Conservation (phyloP, 176 grass and related monocot genomes). For the Cymbopogon citratus region DNA sequence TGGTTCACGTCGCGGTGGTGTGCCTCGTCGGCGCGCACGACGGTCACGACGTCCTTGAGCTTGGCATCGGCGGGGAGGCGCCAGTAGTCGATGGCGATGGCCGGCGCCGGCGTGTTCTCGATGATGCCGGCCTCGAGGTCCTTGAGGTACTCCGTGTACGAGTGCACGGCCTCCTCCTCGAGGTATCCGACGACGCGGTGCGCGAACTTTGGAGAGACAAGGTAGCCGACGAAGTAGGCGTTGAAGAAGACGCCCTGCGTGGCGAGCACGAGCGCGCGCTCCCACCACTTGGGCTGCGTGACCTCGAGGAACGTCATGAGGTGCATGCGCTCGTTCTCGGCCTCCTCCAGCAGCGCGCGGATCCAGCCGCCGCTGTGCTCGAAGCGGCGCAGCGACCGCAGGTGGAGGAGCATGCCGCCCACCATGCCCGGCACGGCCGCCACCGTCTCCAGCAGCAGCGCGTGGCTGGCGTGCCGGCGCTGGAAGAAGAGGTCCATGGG, state of each 20-base stretch:
- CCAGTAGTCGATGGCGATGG: conserved; percentile 98
- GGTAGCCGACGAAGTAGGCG: conserved; percentile 88
- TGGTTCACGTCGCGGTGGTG: conserved; percentile 97
- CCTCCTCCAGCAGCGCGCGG: conserved; percentile 79
- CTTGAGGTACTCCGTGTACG: conserved; percentile 83
- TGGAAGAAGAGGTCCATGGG: conserved; percentile 90
- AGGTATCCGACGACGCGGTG: conserved; percentile 87
- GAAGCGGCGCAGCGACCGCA: conserved; percentile 89
- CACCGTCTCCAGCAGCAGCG: conserved; percentile 86
- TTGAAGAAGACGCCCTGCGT: conserved; percentile 94
- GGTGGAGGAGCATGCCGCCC: conserved; percentile 88
- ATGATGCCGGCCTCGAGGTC: conserved; percentile 69
- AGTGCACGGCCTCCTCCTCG: conserved; percentile 92
- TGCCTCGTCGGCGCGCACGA: conserved; percentile 89
- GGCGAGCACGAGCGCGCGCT: conserved; percentile 76
- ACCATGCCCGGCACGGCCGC: conserved; percentile 93
- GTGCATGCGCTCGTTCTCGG: conserved; percentile 99
- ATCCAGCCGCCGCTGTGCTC: conserved; percentile 95
- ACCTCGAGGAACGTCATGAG: conserved; percentile 98
- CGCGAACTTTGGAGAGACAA: conserved; percentile 89
- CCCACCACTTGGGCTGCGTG: conserved; percentile 64
- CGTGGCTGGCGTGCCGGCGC: conserved; percentile 68
- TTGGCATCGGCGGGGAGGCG: conserved; percentile 73
- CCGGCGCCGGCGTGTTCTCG: conserved; percentile 73
- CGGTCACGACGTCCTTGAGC: conserved; percentile 88